Base-by-base conservation (phyloP, 1,139 yeast species). In the Eremothecium gossypii region DNA sequence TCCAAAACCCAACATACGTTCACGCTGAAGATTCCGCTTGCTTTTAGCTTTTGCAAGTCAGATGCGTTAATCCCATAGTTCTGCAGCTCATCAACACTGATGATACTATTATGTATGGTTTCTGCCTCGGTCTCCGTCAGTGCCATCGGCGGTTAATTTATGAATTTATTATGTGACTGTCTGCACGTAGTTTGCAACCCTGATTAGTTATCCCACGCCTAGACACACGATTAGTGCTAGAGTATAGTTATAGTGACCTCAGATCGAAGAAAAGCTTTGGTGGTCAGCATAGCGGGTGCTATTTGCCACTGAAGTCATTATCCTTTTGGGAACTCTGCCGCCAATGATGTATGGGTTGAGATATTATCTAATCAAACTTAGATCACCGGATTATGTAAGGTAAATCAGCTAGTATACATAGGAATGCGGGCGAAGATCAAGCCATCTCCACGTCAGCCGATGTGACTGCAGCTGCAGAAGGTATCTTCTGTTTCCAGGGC, bases 21-120 rank as follows among this genome's bases (percentile, higher is more conserved):
- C 29, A 76, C 68, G 1, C 79, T 73, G 49, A 68, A 73, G 12
- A 77, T 66, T 1, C 82, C 83, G 11, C 75, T 71, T 1, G 71
- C 55, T 48, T 69, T 71, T 42, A 76, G 59, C 53, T 76, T 76
- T 30, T 67, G 69, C 39, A 77, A 69, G 57, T 77, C 83, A 5
- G 78, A 70, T 9, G 74, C 80, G 54, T 77, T 76, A 44, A 77
- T 72, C 0, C 79, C 80, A 40, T 70, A 69, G 40, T 67, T 68
- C 57, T 77, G 82, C 37, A 77, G 61, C 48, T 74, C 77, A 44
- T 76, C 82, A 2, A 75, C 66, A 20, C 67, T 55, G n/a, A 71
- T 53, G 37, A 70, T 64, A 8, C 46, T 40, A 13, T 40, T 44
- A 14, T 33, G 41, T n/a, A 48, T 54, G 9, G 45, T 41, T 37